phyloP scores from a whole-genome alignment of 495 filamentous ascomycete species.

The Penicillium nucicola region DNA sequence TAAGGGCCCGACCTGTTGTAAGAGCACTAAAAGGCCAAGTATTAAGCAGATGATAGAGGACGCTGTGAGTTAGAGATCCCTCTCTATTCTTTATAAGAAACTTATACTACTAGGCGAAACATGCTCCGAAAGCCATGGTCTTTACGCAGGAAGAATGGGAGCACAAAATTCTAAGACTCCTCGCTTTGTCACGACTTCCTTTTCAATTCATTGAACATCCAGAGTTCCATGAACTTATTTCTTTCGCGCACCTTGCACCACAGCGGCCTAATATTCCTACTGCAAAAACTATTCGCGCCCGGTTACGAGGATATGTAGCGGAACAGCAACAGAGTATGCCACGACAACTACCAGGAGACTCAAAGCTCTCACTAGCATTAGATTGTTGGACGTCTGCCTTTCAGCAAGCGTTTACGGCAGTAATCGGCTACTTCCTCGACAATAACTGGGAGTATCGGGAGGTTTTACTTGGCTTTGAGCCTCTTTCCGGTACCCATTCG shows the following conservation, averaged over 20 bases:
- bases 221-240: not conserved
- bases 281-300: not conserved
- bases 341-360: not conserved
- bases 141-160: too few relatives aligned
- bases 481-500: slow-evolving; percentile 2
- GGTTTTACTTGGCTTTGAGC: slow-evolving; percentile 21
- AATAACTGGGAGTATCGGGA: slow-evolving; percentile 14
- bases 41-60: not conserved
- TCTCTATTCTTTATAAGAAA: too few relatives aligned
- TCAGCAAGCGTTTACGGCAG: slow-evolving; percentile 14
- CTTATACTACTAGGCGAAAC: too few relatives aligned
- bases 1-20: not conserved
- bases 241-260: not conserved
- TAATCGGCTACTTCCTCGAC: slow-evolving; percentile 19
- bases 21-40: not conserved
- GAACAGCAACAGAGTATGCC: slow-evolving; percentile 2
- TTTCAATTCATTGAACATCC: not conserved
- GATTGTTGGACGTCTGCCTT: slow-evolving; percentile 15
- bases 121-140: too few relatives aligned
- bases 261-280: not conserved
- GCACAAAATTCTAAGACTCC: too few relatives aligned
- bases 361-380: slow-evolving; percentile 13
- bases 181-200: not conserved
- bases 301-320: not conserved
- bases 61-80: not conserved